Evolutionary conservation across 2,329 filamentous ascomycete species (phyloP), one percentile per base, ranked within the genome.

Genomic region (Claviceps fusiformis): DNA sequence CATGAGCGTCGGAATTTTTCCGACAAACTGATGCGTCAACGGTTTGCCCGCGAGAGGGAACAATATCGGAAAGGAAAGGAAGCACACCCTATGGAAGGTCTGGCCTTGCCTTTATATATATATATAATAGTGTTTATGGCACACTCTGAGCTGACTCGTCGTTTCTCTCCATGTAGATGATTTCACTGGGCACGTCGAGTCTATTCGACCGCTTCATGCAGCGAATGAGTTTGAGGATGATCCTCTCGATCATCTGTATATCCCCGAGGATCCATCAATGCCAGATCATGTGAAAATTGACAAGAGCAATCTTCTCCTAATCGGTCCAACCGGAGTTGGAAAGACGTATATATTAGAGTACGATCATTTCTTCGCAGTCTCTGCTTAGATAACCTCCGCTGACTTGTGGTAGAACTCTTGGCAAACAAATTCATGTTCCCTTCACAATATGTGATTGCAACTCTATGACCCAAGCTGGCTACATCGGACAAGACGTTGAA

Each of bases 401-500:
- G 41, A 69, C 44, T 52, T 44, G 62, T n/a, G 1, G 3, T 54
- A 95, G 91, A 70, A 97, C 92, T 0, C 74, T 97, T 44, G 93
- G 92, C 61, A 86, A 90, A 64, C 86, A 93, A 53, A 80, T 98
- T n/a, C 92, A 93, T 58, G 90, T 97, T 0, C 93, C 93, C 0
- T 95, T 96, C 65, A 90, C 88, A 59, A 95, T 95, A 70, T 92
- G 89, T 58, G 92, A 97, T 70, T 97, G 92, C 69, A 96, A 93
- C 52, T 88, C 91, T 6, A 90, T 97, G 60, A 97, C 92, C 0
- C 92, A 96, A 71, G 92, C 92, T 5, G 92, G 93, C 31, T 98
- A 98, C 64, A 96, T 98, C 61, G 93, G 93, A 35, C 92, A 97
- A 66, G 93, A 98, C 66, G 92, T 92, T n/a, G 93, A 98, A 67